phyloP scores from a whole-genome alignment of 257 asterid species.

The Fraxinus anomala region DNA sequence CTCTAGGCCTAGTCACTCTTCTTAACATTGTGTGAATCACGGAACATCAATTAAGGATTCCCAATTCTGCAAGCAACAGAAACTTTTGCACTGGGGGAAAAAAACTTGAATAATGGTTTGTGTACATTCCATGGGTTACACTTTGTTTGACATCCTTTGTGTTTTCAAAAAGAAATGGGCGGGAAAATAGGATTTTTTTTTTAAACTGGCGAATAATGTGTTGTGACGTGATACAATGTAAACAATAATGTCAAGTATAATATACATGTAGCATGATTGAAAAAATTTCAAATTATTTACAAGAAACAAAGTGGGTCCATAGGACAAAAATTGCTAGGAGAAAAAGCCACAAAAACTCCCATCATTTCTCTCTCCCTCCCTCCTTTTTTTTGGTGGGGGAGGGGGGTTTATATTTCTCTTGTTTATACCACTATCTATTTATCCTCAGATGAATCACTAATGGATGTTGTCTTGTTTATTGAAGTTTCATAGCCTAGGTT shows the following conservation, averaged over 20 bases:
- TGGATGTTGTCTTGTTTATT: conserved; percentile 15
- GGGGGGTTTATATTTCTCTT: neutral
- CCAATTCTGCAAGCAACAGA: conserved; percentile 33
- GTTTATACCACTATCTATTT: conserved; percentile 13
- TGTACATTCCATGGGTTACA: too few relatives aligned
- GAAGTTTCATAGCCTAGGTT: conserved; percentile 30
- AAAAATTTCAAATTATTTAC: neutral
- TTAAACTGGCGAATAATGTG: too few relatives aligned
- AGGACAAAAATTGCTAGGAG: conserved; percentile 35
- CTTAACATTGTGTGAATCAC: neutral
- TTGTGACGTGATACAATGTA: too few relatives aligned
- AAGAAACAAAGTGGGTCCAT: conserved; percentile 48
- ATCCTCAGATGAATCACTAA: conserved; percentile 29
- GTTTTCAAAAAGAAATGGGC: too few relatives aligned
- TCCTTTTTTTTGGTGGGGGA: conserved; percentile 26
- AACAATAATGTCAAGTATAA: too few relatives aligned
- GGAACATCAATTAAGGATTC: conserved; percentile 28
- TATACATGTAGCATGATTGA: too few relatives aligned
- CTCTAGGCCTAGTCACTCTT: neutral
- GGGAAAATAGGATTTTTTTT: too few relatives aligned
- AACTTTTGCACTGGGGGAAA: neutral
- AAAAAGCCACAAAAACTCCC: conserved; percentile 33
- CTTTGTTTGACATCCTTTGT: too few relatives aligned
- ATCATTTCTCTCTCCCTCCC: too few relatives aligned
- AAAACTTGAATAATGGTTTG: too few relatives aligned